Conservation (phyloP, 805 yeast genomes). For the Ogataea nonfermentans region DNA sequence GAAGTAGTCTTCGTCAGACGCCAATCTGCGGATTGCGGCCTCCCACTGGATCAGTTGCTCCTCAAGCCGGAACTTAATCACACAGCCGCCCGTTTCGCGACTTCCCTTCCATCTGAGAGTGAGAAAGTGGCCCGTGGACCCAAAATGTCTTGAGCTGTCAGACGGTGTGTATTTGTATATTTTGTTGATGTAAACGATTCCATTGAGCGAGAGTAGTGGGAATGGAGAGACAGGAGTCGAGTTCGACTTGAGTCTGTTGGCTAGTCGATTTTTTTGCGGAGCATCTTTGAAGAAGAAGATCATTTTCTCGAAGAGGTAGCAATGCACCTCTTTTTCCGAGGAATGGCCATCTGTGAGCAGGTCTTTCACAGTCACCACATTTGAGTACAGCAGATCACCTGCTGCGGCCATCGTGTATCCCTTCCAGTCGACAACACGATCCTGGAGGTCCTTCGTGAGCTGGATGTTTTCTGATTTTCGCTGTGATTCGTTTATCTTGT, state of each 20-base stretch:
- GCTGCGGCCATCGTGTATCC: slow-evolving; percentile 77
- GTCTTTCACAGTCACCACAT: slow-evolving; percentile 66
- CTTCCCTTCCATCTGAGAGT: slow-evolving; percentile 81
- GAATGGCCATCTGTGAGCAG: slow-evolving; percentile 49
- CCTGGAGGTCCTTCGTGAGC: slow-evolving; percentile 62
- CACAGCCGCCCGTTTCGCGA: slow-evolving; percentile 81
- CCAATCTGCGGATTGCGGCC: slow-evolving; percentile 52
- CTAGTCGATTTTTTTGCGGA: slow-evolving; percentile 47
- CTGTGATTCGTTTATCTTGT: slow-evolving; percentile 89
- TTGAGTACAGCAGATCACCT: slow-evolving; percentile 81
- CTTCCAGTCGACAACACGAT: slow-evolving; percentile 86
- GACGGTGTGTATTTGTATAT: slow-evolving; percentile 28
- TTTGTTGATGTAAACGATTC: slow-evolving; percentile 32
- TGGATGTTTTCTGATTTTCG: slow-evolving; percentile 85
- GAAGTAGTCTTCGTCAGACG: slow-evolving; percentile 26
- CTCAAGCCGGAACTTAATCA: slow-evolving; percentile 78
- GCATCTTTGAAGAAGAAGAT: slow-evolving; percentile 63
- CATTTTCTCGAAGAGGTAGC: slow-evolving; percentile 76
- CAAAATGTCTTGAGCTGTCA: slow-evolving; percentile 32
- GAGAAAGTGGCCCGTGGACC: slow-evolving; percentile 51
- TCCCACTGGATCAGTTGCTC: slow-evolving; percentile 86
- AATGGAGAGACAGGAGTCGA: slow-evolving; percentile 32
- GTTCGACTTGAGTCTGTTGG: slow-evolving; percentile 48
- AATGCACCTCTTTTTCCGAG: slow-evolving; percentile 82
- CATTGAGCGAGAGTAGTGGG: slow-evolving; percentile 29